phyloP scores from a whole-genome alignment of 2,329 filamentous ascomycete species.

The Colletotrichum tabaci region DNA sequence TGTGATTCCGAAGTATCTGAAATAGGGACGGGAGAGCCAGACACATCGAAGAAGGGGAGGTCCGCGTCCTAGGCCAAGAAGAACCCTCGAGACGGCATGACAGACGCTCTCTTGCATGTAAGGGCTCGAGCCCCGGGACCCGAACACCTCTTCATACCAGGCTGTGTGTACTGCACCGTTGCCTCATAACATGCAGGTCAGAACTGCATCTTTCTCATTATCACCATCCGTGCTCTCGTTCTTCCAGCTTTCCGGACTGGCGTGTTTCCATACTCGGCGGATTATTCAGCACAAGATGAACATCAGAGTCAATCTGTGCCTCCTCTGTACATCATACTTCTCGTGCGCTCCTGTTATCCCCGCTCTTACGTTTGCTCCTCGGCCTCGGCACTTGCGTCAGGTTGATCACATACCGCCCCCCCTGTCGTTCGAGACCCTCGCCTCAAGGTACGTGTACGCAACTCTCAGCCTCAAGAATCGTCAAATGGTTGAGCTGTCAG shows the following conservation, averaged over 20 bases:
- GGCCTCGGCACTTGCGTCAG: slow-evolving; percentile 25
- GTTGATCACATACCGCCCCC: background rate
- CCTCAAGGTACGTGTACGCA: slow-evolving; percentile 18
- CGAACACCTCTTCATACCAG: slow-evolving; percentile 1
- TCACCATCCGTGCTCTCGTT: slow-evolving; percentile 22
- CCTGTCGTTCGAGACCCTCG: background rate
- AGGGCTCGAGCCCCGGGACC: slow-evolving; percentile 6
- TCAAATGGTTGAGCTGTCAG: background rate
- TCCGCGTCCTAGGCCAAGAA: background rate
- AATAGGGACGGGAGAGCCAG: slow-evolving; percentile 5
- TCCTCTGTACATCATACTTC: background rate
- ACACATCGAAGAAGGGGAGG: background rate
- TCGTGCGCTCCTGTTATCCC: background rate
- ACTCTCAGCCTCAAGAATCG: slow-evolving; percentile 4
- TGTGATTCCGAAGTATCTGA: slow-evolving; percentile 13
- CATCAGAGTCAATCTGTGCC: background rate
- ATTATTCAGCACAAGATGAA: slow-evolving; percentile 29
- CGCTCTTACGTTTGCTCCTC: background rate
- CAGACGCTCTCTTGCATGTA: slow-evolving; percentile 9
- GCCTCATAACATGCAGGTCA: slow-evolving; percentile 38
- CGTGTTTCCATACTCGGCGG: slow-evolving; percentile 17
- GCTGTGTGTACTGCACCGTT: slow-evolving; percentile 19
- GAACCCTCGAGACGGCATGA: slow-evolving; percentile 11
- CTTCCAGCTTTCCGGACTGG: slow-evolving; percentile 27
- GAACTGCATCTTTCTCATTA: slow-evolving; percentile 33